These are phyloP conservation scores for Prunus fruticosa DNA, from an alignment of 306 rosid genomes.

Conservation along the genomic window DNA sequence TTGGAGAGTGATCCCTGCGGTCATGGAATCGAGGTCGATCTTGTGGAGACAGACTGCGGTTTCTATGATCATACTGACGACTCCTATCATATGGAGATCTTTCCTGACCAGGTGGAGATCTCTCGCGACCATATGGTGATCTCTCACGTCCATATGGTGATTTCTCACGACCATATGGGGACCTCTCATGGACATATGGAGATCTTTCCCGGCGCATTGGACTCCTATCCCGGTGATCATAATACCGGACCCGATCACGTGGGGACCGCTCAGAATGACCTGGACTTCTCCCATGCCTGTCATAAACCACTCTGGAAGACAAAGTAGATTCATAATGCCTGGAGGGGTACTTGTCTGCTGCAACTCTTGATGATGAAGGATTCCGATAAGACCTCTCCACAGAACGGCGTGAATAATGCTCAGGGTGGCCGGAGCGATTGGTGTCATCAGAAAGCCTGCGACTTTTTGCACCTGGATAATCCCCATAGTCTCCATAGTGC, in stretches of 20 bases:
- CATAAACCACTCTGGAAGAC: slow-evolving; percentile 58
- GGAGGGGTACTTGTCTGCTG: slow-evolving; percentile 64
- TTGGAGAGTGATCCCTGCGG: slow-evolving; percentile 59
- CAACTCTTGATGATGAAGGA: slow-evolving; percentile 43
- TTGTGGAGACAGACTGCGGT: slow-evolving; percentile 70
- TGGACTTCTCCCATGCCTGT: slow-evolving; percentile 86
- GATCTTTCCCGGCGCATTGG: slow-evolving; percentile 66
- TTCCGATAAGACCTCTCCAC: slow-evolving; percentile 64
- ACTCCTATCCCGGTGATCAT: slow-evolving; percentile 70
- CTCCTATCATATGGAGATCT: slow-evolving; percentile 64
- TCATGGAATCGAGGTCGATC: slow-evolving; percentile 55
- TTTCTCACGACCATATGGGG: slow-evolving; percentile 44
- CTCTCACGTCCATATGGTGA: slow-evolving; percentile 44
- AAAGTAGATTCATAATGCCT: slow-evolving; percentile 70
- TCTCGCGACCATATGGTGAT: slow-evolving; percentile 62
- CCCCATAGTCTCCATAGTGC: slow-evolving; percentile 59
- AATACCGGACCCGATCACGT: slow-evolving; percentile 59
- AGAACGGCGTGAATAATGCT: slow-evolving; percentile 61
- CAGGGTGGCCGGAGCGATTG: slow-evolving; percentile 49
- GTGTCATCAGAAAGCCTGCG: slow-evolving; percentile 75
- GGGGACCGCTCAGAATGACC: slow-evolving; percentile 87
- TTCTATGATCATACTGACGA: slow-evolving; percentile 67
- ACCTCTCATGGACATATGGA: slow-evolving; percentile 48
- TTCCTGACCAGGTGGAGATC: slow-evolving; percentile 56
- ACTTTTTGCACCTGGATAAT: slow-evolving; percentile 55